Evolutionary conservation across 352 stramenopile species (phyloP).

Genomic region (Phytophthora foliorum): DNA sequence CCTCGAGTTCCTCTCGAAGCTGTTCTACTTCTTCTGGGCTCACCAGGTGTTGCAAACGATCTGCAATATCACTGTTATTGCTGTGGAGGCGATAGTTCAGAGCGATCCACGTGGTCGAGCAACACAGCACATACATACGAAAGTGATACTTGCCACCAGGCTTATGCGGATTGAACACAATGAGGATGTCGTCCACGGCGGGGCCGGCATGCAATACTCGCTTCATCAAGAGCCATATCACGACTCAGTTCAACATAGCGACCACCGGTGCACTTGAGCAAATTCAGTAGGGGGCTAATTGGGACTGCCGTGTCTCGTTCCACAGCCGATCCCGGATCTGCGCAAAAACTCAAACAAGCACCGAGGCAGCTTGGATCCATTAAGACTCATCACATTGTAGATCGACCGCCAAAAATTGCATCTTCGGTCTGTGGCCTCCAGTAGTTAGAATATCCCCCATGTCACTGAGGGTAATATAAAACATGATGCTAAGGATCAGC

Average conservation of each 20-base stretch:
- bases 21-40: neutral
- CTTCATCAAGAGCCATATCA: conserved; percentile 39
- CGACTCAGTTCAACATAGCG: conserved; percentile 29
- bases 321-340: neutral
- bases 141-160: conserved; percentile 42
- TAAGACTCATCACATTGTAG: neutral
- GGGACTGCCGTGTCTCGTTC: conserved; percentile 9
- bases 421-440: conserved; percentile 14
- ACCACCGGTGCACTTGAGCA: conserved; percentile 31
- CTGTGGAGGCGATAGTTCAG: conserved; percentile 36
- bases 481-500: conserved; percentile 6
- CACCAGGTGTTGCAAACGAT: conserved; percentile 19
- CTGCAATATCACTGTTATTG: conserved; percentile 23
- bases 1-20: conserved; percentile 1
- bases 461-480: conserved; percentile 16
- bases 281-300: conserved; percentile 33
- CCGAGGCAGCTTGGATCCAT: conserved; percentile 9
- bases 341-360: conserved; percentile 6
- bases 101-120: conserved; percentile 32
- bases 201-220: conserved; percentile 13
- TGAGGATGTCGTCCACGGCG: conserved; percentile 3
- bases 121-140: conserved; percentile 35
- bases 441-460: conserved; percentile 13
- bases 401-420: conserved; percentile 4
- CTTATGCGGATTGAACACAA: conserved; percentile 22